Evolutionary conservation across 2,329 filamentous ascomycete genomes (phyloP), one percentile per base, ranked within the genome.

Genomic region (Fonsecaea multimorphosa): DNA sequence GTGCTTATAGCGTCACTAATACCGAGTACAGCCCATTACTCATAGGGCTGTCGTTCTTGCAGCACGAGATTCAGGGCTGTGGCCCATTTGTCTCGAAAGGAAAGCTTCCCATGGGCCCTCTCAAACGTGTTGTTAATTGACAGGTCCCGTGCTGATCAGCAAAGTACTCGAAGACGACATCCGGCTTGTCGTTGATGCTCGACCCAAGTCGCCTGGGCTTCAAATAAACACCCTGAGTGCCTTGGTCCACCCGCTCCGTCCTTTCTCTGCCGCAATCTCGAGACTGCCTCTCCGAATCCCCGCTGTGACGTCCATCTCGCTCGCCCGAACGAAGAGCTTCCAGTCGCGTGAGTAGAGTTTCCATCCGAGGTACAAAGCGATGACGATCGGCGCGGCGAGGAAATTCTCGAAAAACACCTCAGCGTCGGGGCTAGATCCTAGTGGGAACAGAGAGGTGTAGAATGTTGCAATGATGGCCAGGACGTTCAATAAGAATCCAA

Each of bases 371-470:
- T 78, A 83, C 66, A 81, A 76, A 14, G 68, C 65, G n/a, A 77
- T 64, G 24, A 82, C 77, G 38, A 83, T 77, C 31, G 81, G 80
- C n/a, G 76, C 70, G 19, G 82, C 81, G 6, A 84, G 79, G 70
- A 82, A 84, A 38, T 75, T 73, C 57, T 76, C 59, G 74, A 84
- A 84, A 74, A 84, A 84, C 7, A 70, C 70, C 56, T 78, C 69
- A 0, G 78, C 80, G 46, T 77, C 76, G 49, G 75, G 76, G 14
- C 19, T 44, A 1, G 31, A 54, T 27, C 81, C 85, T 52, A 95
- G 84, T 2, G 93, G 93, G 75, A 89, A 93, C 2, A 91, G 88
- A 24, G 91, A 92, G 55, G 91, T 89, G 91, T 93, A 97, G 81
- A 96, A 94, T 76, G 97, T 93, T 2, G 91, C 91, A 54, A 91